These are phyloP conservation scores for Botrytis fragariae DNA, from an alignment of 2,329 filamentous ascomycete species.

Conservation along the genomic window DNA sequence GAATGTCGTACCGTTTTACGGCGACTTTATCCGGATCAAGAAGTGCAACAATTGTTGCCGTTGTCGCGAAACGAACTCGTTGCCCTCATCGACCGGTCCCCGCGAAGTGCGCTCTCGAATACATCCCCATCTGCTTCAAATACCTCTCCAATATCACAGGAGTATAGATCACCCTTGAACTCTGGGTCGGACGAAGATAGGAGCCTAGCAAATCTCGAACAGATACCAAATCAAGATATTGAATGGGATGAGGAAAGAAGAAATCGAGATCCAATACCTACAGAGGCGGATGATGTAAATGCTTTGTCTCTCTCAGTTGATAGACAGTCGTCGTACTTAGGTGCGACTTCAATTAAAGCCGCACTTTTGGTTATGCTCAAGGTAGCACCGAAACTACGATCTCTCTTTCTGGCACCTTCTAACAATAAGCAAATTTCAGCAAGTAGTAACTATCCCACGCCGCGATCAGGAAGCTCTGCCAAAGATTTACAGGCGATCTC, in stretches of 20 bases:
- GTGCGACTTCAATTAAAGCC: slow-evolving; percentile 72
- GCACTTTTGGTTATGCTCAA: slow-evolving; percentile 65
- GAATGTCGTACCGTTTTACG: slow-evolving; percentile 63
- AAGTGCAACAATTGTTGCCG: slow-evolving; percentile 50
- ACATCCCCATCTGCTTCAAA: slow-evolving; percentile 54
- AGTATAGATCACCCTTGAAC: slow-evolving; percentile 49
- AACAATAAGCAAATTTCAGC: slow-evolving; percentile 29
- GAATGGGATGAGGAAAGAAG: slow-evolving; percentile 66
- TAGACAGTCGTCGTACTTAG: slow-evolving; percentile 65
- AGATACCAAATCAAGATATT: slow-evolving; percentile 62
- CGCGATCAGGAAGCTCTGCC: slow-evolving; percentile 39
- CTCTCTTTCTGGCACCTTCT: slow-evolving; percentile 45
- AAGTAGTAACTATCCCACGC: slow-evolving; percentile 33
- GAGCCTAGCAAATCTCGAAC: slow-evolving; percentile 57
- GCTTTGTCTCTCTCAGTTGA: slow-evolving; percentile 59
- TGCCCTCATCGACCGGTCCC: slow-evolving; percentile 51
- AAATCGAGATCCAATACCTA: slow-evolving; percentile 54
- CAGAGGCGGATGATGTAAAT: slow-evolving; percentile 69
- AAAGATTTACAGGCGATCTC: slow-evolving; percentile 43
- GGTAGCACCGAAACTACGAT: slow-evolving; percentile 50
- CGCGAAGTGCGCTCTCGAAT: slow-evolving; percentile 38
- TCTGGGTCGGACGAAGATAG: slow-evolving; percentile 49
- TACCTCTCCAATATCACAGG: slow-evolving; percentile 49
- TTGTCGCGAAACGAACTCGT: slow-evolving; percentile 60
- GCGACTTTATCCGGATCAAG: slow-evolving; percentile 59